These are phyloP conservation scores for Raffaelea albimanens DNA, from an alignment of 2,329 filamentous ascomycete species.

Conservation along the genomic window DNA sequence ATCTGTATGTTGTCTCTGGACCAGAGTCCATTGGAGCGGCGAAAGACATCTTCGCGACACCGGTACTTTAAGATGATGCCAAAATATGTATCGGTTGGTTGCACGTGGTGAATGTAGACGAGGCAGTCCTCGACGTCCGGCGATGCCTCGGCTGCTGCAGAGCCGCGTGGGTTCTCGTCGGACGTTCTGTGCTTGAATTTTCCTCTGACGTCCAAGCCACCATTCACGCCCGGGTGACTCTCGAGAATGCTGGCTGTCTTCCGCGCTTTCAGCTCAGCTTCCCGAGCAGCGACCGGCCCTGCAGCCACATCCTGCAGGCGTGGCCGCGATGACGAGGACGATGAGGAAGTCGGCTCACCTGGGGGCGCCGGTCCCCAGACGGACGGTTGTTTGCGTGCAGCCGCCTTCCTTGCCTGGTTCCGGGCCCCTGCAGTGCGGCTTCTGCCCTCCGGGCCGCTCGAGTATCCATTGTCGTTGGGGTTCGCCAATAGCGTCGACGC, in stretches of 20 bases:
- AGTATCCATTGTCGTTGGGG: slow-evolving; percentile 23
- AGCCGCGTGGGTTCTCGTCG: slow-evolving; percentile 41
- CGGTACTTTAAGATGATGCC: slow-evolving; percentile 86
- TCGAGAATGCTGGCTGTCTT: slow-evolving; percentile 52
- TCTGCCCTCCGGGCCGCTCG: slow-evolving; percentile 18
- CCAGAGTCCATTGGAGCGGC: slow-evolving; percentile 90
- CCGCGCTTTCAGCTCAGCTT: slow-evolving; percentile 44
- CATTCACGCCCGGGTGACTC: slow-evolving; percentile 51
- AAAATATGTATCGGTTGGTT: slow-evolving; percentile 75
- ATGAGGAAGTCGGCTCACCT: slow-evolving; percentile 10
- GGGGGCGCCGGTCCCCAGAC: slow-evolving; percentile 45
- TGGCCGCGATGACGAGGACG: slow-evolving; percentile 15
- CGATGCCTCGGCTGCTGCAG: slow-evolving; percentile 13
- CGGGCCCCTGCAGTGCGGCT: slow-evolving; percentile 22
- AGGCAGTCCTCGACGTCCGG: slow-evolving; percentile 61
- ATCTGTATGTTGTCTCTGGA: slow-evolving; percentile 84
- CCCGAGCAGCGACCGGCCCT: slow-evolving; percentile 38
- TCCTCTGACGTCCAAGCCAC: slow-evolving; percentile 44
- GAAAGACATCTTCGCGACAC: slow-evolving; percentile 72
- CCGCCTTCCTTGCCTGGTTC: slow-evolving; percentile 6
- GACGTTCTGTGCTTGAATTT: slow-evolving; percentile 59
- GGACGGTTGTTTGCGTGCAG: slow-evolving; percentile 16
- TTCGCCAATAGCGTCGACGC: slow-evolving; percentile 34
- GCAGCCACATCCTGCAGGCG: slow-evolving; percentile 40
- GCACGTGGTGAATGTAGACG: slow-evolving; percentile 84